A percentile compares a stretch with the other conserved stretches of the same genome.
Conservation (phyloP, 148 eudicot species). For the Cornus suecica region DNA sequence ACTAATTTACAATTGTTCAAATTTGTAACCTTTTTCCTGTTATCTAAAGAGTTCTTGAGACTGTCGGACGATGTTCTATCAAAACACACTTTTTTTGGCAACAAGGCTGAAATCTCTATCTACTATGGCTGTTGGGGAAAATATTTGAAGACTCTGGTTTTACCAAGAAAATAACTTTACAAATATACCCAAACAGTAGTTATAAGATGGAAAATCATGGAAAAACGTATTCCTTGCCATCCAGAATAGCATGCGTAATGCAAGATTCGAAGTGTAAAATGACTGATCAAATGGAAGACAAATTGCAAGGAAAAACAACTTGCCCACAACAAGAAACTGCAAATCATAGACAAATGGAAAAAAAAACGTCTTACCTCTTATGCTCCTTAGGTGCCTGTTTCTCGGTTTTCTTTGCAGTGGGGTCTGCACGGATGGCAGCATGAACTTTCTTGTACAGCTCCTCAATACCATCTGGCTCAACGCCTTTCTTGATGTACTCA, state of each 20-base stretch:
- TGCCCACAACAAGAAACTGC: background rate
- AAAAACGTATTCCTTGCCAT: background rate
- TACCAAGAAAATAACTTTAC: background rate
- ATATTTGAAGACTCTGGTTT: background rate
- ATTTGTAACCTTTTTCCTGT: too few relatives aligned
- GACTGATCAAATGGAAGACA: background rate
- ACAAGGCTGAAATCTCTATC: background rate
- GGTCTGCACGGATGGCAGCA: conserved; percentile 79
- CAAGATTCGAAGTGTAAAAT: background rate
- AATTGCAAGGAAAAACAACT: background rate
- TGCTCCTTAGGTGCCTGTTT: conserved; percentile 56
- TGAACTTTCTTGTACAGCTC: conserved; percentile 78
- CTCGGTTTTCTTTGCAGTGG: conserved; percentile 54
- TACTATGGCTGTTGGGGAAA: background rate
- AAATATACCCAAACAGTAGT: background rate
- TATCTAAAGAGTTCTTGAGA: too few relatives aligned
- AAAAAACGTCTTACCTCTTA: conserved; percentile 47
- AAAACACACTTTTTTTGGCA: too few relatives aligned
- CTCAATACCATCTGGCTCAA: conserved; percentile 60
- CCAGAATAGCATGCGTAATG: background rate
- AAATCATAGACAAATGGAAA: too few relatives aligned
- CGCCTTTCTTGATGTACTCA: conserved; percentile 52
- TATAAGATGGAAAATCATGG: background rate
- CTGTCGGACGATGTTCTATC: too few relatives aligned
- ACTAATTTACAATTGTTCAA: too few relatives aligned